phyloP scores from a whole-genome alignment of 108 stramenopile species.

The Craspedostauros australis region DNA sequence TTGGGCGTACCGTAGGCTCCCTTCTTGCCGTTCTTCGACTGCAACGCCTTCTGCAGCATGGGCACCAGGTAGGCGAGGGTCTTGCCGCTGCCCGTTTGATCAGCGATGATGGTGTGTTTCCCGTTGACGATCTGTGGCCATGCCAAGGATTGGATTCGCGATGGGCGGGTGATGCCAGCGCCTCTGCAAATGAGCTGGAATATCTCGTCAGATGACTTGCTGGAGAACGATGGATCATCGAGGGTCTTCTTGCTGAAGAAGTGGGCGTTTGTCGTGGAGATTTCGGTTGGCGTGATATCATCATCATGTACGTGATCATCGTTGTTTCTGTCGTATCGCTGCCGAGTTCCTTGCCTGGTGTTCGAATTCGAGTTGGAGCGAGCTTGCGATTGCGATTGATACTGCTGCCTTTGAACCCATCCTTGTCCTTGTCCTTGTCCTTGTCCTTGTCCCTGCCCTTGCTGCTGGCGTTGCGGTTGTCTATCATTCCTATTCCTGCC shows the following conservation, averaged over 20 bases:
- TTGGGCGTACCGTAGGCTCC: conserved; percentile 43
- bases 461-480: background rate
- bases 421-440: background rate
- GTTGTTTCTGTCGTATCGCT: conserved; percentile 8
- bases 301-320: conserved; percentile 10
- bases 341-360: conserved; percentile 1
- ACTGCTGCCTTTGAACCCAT: background rate
- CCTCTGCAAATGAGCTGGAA: conserved; percentile 50
- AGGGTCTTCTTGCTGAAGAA: conserved; percentile 71
- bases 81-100: conserved; percentile 92
- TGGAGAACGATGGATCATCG: conserved; percentile 46
- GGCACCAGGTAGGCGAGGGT: conserved; percentile 90
- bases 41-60: conserved; percentile 42
- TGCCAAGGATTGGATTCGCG: conserved; percentile 72
- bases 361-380: background rate
- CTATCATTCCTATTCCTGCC: background rate
- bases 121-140: conserved; percentile 67
- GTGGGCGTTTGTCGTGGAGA: conserved; percentile 30
- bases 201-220: conserved; percentile 5
- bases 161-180: conserved; percentile 56
- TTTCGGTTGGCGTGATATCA: conserved; percentile 9
- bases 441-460: background rate
- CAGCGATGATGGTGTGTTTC: conserved; percentile 75
- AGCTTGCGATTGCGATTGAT: too few species aligned
- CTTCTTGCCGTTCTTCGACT: conserved; percentile 8